These are phyloP conservation scores for Huntiella abstrusa DNA, from an alignment of 2,329 filamentous ascomycete species.

Conservation along the genomic window DNA sequence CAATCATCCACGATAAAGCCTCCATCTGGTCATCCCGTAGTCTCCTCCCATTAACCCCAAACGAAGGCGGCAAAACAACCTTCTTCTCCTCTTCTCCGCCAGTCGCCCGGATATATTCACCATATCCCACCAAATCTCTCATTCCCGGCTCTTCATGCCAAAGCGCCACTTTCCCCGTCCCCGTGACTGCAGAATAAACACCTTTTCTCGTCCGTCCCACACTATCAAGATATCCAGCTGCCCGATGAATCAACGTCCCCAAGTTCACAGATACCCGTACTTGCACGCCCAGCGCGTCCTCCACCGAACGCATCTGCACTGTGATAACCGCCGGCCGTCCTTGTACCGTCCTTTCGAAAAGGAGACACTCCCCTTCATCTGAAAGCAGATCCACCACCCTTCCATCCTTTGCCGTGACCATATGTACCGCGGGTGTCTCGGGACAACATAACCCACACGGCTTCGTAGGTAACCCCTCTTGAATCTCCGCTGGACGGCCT, in stretches of 20 bases:
- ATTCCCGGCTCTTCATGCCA: constrained; percentile 4
- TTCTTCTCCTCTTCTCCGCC: too few species aligned
- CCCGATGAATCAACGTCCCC: constrained; percentile 12
- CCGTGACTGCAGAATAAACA: neutral
- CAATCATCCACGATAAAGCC: constrained; percentile 16
- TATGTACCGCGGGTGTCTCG: neutral
- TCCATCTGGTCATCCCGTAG: constrained; percentile 14
- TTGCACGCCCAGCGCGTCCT: neutral
- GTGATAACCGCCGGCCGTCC: constrained; percentile 5
- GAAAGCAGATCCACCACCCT: constrained; percentile 8
- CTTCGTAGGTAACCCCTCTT: too few species aligned
- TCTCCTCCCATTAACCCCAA: constrained; percentile 4
- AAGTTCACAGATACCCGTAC: constrained; percentile 12
- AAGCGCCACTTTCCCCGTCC: neutral
- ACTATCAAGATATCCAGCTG: constrained; percentile 11
- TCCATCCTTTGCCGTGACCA: constrained; percentile 5
- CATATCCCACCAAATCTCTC: neutral
- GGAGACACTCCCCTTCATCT: constrained; percentile 5
- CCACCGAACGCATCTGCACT: constrained; percentile 6
- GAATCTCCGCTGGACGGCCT: neutral
- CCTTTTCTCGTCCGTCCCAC: neutral
- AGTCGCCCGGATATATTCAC: too few species aligned
- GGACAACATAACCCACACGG: constrained; percentile 4
- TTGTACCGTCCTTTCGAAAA: constrained; percentile 8
- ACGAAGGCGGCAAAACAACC: constrained; percentile 10